Percentiles rank a stretch among this genome's conserved stretches.
Evolutionary conservation across 495 filamentous ascomycete genomes (phyloP).

Genomic region (Rhypophila decipiens): DNA sequence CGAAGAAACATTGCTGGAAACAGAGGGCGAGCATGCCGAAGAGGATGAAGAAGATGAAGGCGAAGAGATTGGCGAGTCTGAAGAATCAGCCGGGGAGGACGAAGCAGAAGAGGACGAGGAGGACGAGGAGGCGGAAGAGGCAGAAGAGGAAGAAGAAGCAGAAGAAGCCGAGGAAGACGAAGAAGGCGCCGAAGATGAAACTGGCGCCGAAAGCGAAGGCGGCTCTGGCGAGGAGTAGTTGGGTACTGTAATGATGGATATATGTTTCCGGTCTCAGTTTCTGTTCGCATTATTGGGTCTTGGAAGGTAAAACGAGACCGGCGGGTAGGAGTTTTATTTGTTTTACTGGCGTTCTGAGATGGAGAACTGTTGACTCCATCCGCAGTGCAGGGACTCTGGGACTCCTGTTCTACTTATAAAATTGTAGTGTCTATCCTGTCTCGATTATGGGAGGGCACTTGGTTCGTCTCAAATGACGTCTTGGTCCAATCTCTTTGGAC

Average conservation of each 20-base stretch:
- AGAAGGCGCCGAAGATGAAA: neutral
- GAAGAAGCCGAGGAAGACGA: constrained; percentile 4
- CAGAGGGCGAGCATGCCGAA: constrained; percentile 24
- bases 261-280: too few species aligned
- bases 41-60: constrained; percentile 18
- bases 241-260: neutral
- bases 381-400: too few species aligned
- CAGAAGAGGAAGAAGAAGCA: constrained; percentile 13
- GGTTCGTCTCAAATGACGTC: too few species aligned
- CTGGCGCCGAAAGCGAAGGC: neutral
- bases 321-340: too few species aligned
- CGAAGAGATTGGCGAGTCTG: constrained; percentile 10
- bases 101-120: constrained; percentile 15
- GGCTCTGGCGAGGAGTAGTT: neutral
- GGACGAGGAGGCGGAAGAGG: constrained; percentile 11
- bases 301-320: too few species aligned
- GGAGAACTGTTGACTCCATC: too few species aligned
- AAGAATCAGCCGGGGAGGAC: constrained; percentile 12
- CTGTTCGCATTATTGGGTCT: too few species aligned
- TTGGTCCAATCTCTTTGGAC: too few species aligned
- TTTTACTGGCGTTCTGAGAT: too few species aligned
- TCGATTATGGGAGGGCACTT: too few species aligned
- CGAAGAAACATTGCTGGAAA: constrained; percentile 7
- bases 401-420: too few species aligned
- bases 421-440: too few species aligned